phyloP scores from a whole-genome alignment of 495 filamentous ascomycete species.

The Oidiodendron maius region DNA sequence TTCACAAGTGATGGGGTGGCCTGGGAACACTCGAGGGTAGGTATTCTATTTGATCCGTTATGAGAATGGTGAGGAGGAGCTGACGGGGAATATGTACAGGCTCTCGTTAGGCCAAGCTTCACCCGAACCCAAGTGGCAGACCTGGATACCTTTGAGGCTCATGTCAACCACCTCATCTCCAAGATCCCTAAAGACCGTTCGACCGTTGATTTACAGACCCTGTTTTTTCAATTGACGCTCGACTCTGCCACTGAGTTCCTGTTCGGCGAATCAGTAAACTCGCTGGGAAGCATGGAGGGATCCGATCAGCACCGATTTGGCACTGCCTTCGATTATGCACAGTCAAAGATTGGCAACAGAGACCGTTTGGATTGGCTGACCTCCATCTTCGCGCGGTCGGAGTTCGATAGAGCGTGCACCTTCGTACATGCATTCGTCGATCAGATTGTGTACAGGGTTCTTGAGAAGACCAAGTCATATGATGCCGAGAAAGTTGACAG shows the following conservation, averaged over 20 bases:
- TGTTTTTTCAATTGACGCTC: constrained; percentile 62
- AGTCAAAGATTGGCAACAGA: constrained; percentile 11
- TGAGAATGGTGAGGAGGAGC: not conserved
- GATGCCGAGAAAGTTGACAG: constrained; percentile 32
- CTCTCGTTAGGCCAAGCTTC: constrained; percentile 42
- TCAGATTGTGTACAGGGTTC: constrained; percentile 26
- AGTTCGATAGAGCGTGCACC: constrained; percentile 16
- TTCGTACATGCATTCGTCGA: constrained; percentile 21
- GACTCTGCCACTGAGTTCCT: constrained; percentile 71
- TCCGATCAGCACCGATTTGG: constrained; percentile 12
- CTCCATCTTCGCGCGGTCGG: constrained; percentile 1
- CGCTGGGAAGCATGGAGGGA: constrained; percentile 23
- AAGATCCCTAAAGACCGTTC: constrained; percentile 38
- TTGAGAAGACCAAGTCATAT: constrained; percentile 24
- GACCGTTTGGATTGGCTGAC: constrained; percentile 14
- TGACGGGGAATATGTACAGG: constrained; percentile 1
- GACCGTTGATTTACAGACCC: constrained; percentile 55
- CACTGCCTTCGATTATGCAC: constrained; percentile 15
- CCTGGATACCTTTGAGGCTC: constrained; percentile 47
- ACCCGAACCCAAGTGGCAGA: constrained; percentile 44
- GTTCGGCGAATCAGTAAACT: constrained; percentile 51
- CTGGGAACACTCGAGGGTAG: constrained; percentile 48
- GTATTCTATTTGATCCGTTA: constrained; percentile 1
- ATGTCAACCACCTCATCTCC: constrained; percentile 48
- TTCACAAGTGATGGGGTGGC: constrained; percentile 61